A percentile compares a stretch with the other conserved stretches of the same genome.
These are phyloP conservation scores for Ophiostoma fasciatum DNA, from an alignment of 2,329 filamentous ascomycete genomes.

Conservation along the genomic window DNA sequence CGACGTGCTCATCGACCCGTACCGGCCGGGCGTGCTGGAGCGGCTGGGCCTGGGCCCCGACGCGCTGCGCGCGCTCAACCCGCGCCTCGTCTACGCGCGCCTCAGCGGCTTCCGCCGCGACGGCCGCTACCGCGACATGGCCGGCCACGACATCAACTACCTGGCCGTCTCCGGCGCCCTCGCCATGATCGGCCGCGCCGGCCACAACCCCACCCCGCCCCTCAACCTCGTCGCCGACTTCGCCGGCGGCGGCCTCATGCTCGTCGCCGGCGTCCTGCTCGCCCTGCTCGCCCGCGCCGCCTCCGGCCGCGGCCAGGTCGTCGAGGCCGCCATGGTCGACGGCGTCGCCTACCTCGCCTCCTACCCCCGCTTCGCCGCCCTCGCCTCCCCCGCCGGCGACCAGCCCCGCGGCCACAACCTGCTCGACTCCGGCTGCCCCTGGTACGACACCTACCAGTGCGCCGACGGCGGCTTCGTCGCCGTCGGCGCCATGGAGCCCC, in stretches of 20 bases:
- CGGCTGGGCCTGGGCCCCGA: constrained; percentile 64
- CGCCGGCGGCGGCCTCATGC: constrained; percentile 69
- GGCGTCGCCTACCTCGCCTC: constrained; percentile 65
- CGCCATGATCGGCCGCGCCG: constrained; percentile 55
- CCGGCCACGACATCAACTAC: constrained; percentile 94
- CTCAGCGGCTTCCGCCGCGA: constrained; percentile 85
- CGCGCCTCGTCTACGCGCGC: constrained; percentile 62
- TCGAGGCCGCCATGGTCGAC: constrained; percentile 96
- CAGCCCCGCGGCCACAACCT: constrained; percentile 56
- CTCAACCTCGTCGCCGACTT: constrained; percentile 82
- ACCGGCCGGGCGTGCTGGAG: constrained; percentile 81
- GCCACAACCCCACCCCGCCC: constrained; percentile 61
- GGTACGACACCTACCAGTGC: constrained; percentile 80
- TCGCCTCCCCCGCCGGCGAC: constrained; percentile 49
- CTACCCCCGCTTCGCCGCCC: constrained; percentile 55
- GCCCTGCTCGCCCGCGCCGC: constrained; percentile 53
- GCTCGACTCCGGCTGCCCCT: constrained; percentile 75
- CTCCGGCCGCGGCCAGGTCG: constrained; percentile 65
- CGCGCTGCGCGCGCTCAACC: constrained; percentile 52
- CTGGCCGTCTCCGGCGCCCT: constrained; percentile 76
- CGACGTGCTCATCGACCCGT: constrained; percentile 86
- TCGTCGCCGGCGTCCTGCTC: constrained; percentile 69
- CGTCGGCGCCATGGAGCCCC: constrained; percentile 79
- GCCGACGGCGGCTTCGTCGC: constrained; percentile 66
- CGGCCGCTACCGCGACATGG: constrained; percentile 75